phyloP scores from a whole-genome alignment of 257 asterid species.

The Nicotiana benthamiana region DNA sequence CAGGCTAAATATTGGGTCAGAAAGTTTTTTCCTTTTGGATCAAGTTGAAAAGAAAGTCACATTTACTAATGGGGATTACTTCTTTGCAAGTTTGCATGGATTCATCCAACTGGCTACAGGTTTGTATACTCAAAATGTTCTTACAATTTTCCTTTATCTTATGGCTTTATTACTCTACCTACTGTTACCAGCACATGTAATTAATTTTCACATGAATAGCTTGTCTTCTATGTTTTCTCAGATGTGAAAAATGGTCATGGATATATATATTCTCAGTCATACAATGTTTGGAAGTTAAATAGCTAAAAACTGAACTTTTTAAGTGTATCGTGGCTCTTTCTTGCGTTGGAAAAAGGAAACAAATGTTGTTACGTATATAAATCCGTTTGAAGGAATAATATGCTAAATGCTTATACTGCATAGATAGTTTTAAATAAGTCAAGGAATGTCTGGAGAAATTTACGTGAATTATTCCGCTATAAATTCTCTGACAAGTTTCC shows the following conservation, averaged over 20 bases:
- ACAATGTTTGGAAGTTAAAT: not conserved
- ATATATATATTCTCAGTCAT: conserved; percentile 5
- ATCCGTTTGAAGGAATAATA: too few relatives aligned
- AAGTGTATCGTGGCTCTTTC: not conserved
- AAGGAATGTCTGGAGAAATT: not conserved
- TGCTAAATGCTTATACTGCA: too few relatives aligned
- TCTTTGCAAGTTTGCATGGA: conserved; percentile 99
- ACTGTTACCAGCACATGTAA: too few relatives aligned
- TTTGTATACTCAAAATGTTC: conserved; percentile 10
- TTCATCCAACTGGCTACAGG: conserved; percentile 91
- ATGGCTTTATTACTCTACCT: too few relatives aligned
- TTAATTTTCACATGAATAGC: not conserved
- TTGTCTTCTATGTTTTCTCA: too few relatives aligned
- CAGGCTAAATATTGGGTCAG: not conserved
- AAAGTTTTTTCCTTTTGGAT: not conserved
- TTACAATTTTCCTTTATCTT: not conserved
- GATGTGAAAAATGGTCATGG: not conserved
- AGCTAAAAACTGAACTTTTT: too few relatives aligned
- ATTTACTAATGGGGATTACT: conserved; percentile 45
- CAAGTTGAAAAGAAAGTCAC: not conserved
- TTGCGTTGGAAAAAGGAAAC: too few relatives aligned
- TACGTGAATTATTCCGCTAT: not conserved
- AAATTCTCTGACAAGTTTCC: conserved; percentile 8
- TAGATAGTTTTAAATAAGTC: too few relatives aligned
- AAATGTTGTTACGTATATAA: too few relatives aligned